These are phyloP conservation scores for Akebia trifoliata DNA, from an alignment of 164 flowering plant genomes.

Conservation along the genomic window DNA sequence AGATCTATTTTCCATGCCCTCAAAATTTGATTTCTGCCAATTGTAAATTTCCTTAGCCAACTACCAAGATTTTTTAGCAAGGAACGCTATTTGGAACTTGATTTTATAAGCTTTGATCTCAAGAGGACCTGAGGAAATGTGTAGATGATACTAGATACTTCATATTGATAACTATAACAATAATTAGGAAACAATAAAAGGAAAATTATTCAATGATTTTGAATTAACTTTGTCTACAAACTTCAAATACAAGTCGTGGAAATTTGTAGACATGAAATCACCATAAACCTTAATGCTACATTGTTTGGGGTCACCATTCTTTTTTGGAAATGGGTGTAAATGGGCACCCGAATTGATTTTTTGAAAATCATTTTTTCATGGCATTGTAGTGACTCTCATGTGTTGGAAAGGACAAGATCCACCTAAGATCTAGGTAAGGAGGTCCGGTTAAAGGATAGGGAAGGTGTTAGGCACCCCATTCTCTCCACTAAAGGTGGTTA, in stretches of 20 bases:
- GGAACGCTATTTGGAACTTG: slow-evolving; percentile 96
- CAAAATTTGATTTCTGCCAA: slow-evolving; percentile 79
- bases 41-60: slow-evolving; percentile 95
- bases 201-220: slow-evolving; percentile 37
- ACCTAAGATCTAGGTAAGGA: no score
- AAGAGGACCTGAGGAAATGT: slow-evolving; percentile 62
- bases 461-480: no score
- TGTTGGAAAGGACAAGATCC: no score
- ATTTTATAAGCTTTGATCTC: slow-evolving; percentile 85
- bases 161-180: neutral
- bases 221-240: slow-evolving; percentile 77
- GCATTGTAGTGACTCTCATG: no score
- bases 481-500: no score
- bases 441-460: no score
- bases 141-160: neutral
- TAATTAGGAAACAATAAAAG: neutral
- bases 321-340: no score
- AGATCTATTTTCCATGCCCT: slow-evolving; percentile 88
- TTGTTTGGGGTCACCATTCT: no score
- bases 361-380: no score
- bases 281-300: no score
- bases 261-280: no score
- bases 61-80: slow-evolving; percentile 89
- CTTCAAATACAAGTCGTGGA: slow-evolving; percentile 88
- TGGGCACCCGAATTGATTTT: no score